phyloP scores from a whole-genome alignment of 768 basidiomycete genomes.

The Sporobolomyces phaffii region DNA sequence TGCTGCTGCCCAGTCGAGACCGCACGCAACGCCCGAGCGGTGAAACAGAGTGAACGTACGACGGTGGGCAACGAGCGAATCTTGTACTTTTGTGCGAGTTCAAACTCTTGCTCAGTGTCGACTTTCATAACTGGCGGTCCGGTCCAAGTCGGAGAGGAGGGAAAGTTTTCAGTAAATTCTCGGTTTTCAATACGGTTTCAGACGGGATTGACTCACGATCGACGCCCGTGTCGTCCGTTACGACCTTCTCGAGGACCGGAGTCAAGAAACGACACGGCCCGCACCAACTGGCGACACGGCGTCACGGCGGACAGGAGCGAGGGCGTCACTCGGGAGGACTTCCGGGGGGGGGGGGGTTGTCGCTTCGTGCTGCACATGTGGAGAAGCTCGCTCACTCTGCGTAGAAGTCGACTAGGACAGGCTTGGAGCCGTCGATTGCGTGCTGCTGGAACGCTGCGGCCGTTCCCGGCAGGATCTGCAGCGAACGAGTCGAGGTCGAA shows the following conservation, averaged over 20 bases:
- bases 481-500: neutral
- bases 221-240: constrained; percentile 1
- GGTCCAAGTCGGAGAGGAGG: neutral
- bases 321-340: too few relatives aligned
- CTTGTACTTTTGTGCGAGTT: constrained; percentile 30
- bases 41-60: neutral
- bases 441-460: constrained; percentile 13
- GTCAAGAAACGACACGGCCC: constrained; percentile 24
- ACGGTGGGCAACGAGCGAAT: constrained; percentile 27
- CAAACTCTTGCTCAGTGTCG: constrained; percentile 27
- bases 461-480: constrained; percentile 15
- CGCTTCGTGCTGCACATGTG: neutral
- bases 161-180: neutral
- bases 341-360: too few relatives aligned
- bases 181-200: too few relatives aligned
- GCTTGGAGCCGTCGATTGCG: constrained; percentile 14
- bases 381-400: constrained; percentile 31
- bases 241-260: constrained; percentile 24
- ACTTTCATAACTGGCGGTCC: constrained; percentile 34
- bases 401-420: constrained; percentile 32
- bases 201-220: constrained; percentile 31
- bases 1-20: too few relatives aligned
- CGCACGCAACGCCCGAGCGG: too few relatives aligned
- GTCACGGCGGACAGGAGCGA: neutral
- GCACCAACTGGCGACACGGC: constrained; percentile 26